phyloP scores from a whole-genome alignment of 208 protist genomes.

The Wallacemonas sp. region DNA sequence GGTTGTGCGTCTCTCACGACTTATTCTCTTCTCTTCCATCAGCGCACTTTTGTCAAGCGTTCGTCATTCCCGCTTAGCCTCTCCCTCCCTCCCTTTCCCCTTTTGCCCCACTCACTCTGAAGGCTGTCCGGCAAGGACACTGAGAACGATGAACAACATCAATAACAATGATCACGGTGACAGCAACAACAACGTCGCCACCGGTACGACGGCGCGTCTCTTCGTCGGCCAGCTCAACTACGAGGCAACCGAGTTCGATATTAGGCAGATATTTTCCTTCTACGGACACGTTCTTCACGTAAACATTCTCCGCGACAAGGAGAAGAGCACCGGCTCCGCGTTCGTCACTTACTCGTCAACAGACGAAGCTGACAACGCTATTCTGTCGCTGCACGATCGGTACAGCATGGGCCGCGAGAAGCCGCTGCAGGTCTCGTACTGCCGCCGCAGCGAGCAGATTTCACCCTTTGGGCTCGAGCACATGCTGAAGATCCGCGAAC shows the following conservation, averaged over 20 bases:
- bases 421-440: constrained; percentile 78
- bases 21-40: too few relatives aligned
- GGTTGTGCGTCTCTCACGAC: too few relatives aligned
- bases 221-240: constrained; percentile 80
- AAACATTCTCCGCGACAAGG: constrained; percentile 63
- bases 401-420: constrained; percentile 81
- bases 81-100: neutral
- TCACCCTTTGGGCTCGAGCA: constrained; percentile 66
- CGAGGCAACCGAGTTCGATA: constrained; percentile 60
- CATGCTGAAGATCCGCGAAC: constrained; percentile 44
- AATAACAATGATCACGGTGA: constrained; percentile 4
- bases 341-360: constrained; percentile 75
- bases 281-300: constrained; percentile 73
- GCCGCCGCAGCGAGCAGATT: constrained; percentile 49
- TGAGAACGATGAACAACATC: constrained; percentile 7
- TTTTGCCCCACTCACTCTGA: neutral
- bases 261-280: constrained; percentile 67
- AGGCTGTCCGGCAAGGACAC: too few relatives aligned
- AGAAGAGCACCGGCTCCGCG: constrained; percentile 48
- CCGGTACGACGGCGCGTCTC: constrained; percentile 36
- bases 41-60: too few relatives aligned
- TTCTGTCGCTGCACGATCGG: constrained; percentile 56
- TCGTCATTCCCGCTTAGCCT: neutral
- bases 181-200: neutral
- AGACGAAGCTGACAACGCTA: constrained; percentile 70